Evolutionary conservation across 2,329 filamentous ascomycete genomes (phyloP), one percentile per base, ranked within the genome.

Genomic region (Ophiostoma novo-ulmi): DNA sequence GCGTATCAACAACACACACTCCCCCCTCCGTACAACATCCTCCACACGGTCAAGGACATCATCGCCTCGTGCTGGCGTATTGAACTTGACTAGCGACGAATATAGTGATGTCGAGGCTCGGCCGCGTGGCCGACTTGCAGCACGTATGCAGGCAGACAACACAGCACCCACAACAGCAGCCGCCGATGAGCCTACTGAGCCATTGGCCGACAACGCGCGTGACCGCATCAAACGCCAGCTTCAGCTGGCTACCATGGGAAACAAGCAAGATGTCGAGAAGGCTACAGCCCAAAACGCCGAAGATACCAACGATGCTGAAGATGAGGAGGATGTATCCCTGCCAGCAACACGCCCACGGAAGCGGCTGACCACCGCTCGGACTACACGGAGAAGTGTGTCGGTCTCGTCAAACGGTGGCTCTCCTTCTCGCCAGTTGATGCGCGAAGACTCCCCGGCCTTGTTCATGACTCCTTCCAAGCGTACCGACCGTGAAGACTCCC

Each of bases 61-160:
- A 20, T 68, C 68, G 10, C 67, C 69, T 31, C 67, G 26, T n/a
- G 36, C 20, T 38, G 48, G 61, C 35, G 67, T 48, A 31, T 8
- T 41, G 14, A 31, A 10, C 58, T 68, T 67, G 6, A 71, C 72
- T 35, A 75, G 76, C 61, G 75, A 78, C 4, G 64, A 69, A 0
- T 82, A 84, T n/a, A 83, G 84, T n/a, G 81, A 84, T 44, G 81
- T 82, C 14, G 80, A 85, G 67, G 78, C 84, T 2, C 81, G 82
- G 64, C 90, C 90, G 0, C 84, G 85, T 70, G 89, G 89, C 35
- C 85, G 86, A 69, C 82, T 92, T 74, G 89, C 89, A 14, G 84
- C 89, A 20, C 83, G 87, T 69, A 88, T 93, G 84, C 84, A 85
- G 73, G 84, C 70, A 26, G 44, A 39, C n/a, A 66, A 44, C 64